A percentile compares a stretch with the other conserved stretches of the same genome.
These are phyloP conservation scores for Xanthoparmelia taractica DNA, from an alignment of 495 filamentous ascomycete genomes.

Conservation along the genomic window DNA sequence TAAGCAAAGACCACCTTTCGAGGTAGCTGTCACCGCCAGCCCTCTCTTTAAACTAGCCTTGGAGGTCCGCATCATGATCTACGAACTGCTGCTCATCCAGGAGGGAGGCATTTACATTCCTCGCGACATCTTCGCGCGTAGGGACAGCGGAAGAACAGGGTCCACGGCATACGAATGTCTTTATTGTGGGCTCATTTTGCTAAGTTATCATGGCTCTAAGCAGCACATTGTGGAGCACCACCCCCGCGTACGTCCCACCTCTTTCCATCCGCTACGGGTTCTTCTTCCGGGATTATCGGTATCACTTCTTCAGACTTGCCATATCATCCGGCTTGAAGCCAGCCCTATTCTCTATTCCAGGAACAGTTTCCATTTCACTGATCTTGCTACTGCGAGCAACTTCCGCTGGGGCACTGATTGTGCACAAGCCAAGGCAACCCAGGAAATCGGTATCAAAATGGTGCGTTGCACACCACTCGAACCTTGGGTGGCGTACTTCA, in stretches of 20 bases:
- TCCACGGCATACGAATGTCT: not conserved
- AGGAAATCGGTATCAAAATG: not conserved
- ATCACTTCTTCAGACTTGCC: constrained; percentile 1
- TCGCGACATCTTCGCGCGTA: not conserved
- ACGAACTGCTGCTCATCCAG: not conserved
- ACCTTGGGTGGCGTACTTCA: not conserved
- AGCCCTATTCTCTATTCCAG: not conserved
- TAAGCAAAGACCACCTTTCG: not conserved
- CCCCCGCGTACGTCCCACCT: too few species aligned
- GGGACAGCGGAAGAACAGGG: not conserved
- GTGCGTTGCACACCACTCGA: not conserved
- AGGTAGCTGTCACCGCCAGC: not conserved
- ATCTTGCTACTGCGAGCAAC: not conserved
- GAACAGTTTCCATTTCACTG: not conserved
- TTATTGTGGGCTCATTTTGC: not conserved
- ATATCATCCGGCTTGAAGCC: constrained; percentile 1
- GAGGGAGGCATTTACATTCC: not conserved
- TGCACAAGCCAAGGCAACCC: not conserved
- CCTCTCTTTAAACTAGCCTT: not conserved
- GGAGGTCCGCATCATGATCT: constrained; percentile 7
- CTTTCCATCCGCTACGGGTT: too few species aligned
- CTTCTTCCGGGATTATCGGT: not conserved
- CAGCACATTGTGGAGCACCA: not conserved
- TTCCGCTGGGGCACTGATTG: not conserved
- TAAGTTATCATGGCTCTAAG: not conserved